Evolutionary conservation across 345 rosid genomes (phyloP).

Genomic region (Euphorbia lathyris): DNA sequence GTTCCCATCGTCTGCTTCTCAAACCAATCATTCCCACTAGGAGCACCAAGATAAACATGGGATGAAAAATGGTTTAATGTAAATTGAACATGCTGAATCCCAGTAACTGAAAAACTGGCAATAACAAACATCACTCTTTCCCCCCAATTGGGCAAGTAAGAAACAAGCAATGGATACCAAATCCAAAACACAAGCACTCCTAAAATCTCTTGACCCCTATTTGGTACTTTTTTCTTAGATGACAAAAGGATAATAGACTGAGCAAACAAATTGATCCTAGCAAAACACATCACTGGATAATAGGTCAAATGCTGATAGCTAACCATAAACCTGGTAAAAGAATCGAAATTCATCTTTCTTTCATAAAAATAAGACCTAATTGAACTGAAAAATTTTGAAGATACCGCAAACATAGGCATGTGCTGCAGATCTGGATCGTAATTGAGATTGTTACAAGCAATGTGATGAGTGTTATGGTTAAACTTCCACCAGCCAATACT

Average conservation of each 20-base stretch:
- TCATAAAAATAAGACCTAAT: slow-evolving; percentile 41
- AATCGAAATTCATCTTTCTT: slow-evolving; percentile 48
- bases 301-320: slow-evolving; percentile 60
- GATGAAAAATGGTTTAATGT: slow-evolving; percentile 59
- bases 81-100: slow-evolving; percentile 58
- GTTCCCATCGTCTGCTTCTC: slow-evolving; percentile 49
- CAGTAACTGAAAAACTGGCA: slow-evolving; percentile 40
- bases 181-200: slow-evolving; percentile 47
- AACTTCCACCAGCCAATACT: slow-evolving; percentile 63
- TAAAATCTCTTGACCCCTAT: slow-evolving; percentile 40
- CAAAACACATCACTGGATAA: slow-evolving; percentile 60
- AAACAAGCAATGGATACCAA: slow-evolving; percentile 56
- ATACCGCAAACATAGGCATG: slow-evolving; percentile 54
- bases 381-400: slow-evolving; percentile 45
- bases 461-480: slow-evolving; percentile 58
- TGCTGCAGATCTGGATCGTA: slow-evolving; percentile 64
- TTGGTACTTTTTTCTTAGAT: slow-evolving; percentile 33
- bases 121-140: slow-evolving; percentile 47
- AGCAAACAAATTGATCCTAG: slow-evolving; percentile 50
- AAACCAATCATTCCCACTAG: slow-evolving; percentile 47
- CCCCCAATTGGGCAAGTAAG: slow-evolving; percentile 49
- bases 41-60: slow-evolving; percentile 47
- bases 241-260: slow-evolving; percentile 41
- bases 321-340: slow-evolving; percentile 41
- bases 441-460: slow-evolving; percentile 54